Evolutionary conservation across 495 filamentous ascomycete genomes (phyloP).

Genomic region (Aspergillus olivimuriae): DNA sequence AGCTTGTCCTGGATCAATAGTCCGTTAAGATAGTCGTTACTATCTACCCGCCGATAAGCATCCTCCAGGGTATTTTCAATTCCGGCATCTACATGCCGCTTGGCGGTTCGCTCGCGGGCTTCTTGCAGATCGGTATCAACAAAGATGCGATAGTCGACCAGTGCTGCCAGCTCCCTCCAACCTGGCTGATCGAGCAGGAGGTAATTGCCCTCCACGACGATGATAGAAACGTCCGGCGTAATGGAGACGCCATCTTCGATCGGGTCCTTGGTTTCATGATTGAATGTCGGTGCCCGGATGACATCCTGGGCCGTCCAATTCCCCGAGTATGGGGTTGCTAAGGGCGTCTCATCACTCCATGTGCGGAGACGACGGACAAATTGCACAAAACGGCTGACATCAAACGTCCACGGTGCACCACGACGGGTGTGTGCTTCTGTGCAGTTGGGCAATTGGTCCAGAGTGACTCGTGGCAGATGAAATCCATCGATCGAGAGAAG

Average conservation of each 20-base stretch:
- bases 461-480: conserved; percentile 27
- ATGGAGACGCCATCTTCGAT: conserved; percentile 29
- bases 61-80: conserved; percentile 37
- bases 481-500: conserved; percentile 41
- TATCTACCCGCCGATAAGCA: conserved; percentile 31
- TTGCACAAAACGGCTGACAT: conserved; percentile 22
- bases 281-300: conserved; percentile 23
- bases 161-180: conserved; percentile 19
- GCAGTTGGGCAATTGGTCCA: conserved; percentile 31
- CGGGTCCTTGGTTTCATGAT: conserved; percentile 39
- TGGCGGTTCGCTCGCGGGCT: conserved; percentile 30
- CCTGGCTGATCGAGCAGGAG: conserved; percentile 27
- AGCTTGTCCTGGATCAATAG: conserved; percentile 21
- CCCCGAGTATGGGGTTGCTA: background rate
- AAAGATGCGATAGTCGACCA: conserved; percentile 31
- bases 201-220: conserved; percentile 38
- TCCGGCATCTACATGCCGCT: conserved; percentile 30
- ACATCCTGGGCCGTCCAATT: background rate
- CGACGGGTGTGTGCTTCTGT: conserved; percentile 33
- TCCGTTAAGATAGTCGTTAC: conserved; percentile 39
- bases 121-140: conserved; percentile 30
- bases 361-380: conserved; percentile 15
- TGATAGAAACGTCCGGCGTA: conserved; percentile 22
- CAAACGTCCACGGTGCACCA: conserved; percentile 39
- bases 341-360: conserved; percentile 1